A percentile compares a stretch with the other conserved stretches of the same genome.
phyloP scores from a whole-genome alignment of 2,329 filamentous ascomycete species.

The Xylariaceae sp. region DNA sequence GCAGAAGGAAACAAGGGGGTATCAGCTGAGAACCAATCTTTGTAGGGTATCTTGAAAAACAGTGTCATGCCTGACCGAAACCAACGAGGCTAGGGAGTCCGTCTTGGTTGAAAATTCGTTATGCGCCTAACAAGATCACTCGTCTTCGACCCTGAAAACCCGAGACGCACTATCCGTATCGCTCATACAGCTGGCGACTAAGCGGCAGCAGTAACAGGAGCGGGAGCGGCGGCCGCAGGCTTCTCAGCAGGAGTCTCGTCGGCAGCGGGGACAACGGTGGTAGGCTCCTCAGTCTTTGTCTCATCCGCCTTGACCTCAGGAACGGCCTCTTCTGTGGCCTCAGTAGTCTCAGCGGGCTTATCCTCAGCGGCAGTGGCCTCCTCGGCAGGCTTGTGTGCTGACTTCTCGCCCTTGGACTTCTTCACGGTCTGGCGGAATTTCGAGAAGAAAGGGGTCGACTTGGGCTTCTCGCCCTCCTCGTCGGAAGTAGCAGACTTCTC shows the following conservation, averaged over 20 bases:
- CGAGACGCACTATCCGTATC: conserved; percentile 15
- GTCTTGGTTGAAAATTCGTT: conserved; percentile 31
- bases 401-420: conserved; percentile 28
- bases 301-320: conserved; percentile 21
- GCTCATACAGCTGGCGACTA: conserved; percentile 27
- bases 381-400: conserved; percentile 26
- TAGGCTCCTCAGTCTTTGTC: conserved; percentile 19
- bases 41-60: conserved; percentile 38
- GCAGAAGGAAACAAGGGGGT: conserved; percentile 29
- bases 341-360: conserved; percentile 25
- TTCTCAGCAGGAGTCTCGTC: conserved; percentile 28
- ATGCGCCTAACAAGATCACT: conserved; percentile 9
- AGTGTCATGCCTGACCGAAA: conserved; percentile 36
- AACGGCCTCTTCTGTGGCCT: conserved; percentile 21
- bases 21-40: conserved; percentile 36
- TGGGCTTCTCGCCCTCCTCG: conserved; percentile 59
- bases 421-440: conserved; percentile 47
- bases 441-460: conserved; percentile 55
- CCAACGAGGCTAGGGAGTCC: conserved; percentile 30
- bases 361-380: conserved; percentile 26
- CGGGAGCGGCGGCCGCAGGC: conserved; percentile 26
- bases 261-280: conserved; percentile 9
- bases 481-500: conserved; percentile 57
- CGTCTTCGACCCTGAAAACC: conserved; percentile 6
- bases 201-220: conserved; percentile 34